These are phyloP conservation scores for Eutrema heterophyllum DNA, from an alignment of 345 rosid genomes.

Conservation along the genomic window DNA sequence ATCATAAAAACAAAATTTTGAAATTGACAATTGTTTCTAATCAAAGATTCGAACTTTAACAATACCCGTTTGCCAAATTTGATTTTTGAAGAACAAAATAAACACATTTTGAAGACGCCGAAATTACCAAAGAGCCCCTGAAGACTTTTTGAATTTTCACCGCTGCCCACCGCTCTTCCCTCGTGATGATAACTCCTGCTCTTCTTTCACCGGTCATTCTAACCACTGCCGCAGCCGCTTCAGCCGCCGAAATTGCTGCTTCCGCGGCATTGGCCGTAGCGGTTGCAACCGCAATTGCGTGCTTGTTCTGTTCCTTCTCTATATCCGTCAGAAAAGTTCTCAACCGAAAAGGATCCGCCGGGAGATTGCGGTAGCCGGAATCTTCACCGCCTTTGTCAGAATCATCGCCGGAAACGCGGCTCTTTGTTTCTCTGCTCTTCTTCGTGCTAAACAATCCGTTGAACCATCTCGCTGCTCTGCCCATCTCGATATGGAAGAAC, in stretches of 20 bases:
- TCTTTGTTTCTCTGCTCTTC: conserved; percentile 40
- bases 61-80: background rate
- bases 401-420: conserved; percentile 43
- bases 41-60: background rate
- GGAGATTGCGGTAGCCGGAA: conserved; percentile 15
- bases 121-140: conserved; percentile 63
- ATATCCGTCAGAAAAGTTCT: conserved; percentile 37
- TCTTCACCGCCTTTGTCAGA: conserved; percentile 23
- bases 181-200: conserved; percentile 27
- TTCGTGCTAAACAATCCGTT: conserved; percentile 61
- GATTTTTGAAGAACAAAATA: background rate
- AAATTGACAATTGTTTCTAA: background rate
- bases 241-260: conserved; percentile 49
- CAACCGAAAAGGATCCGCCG: conserved; percentile 34
- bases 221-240: conserved; percentile 51
- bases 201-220: conserved; percentile 43
- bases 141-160: conserved; percentile 53
- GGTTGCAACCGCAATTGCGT: conserved; percentile 49
- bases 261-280: conserved; percentile 52
- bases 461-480: conserved; percentile 66
- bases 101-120: background rate
- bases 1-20: background rate
- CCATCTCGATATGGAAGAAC: conserved; percentile 41
- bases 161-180: conserved; percentile 44
- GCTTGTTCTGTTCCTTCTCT: conserved; percentile 53